Conservation (phyloP, 768 basidiomycete genomes). For the Tricholoma flavovirens region DNA sequence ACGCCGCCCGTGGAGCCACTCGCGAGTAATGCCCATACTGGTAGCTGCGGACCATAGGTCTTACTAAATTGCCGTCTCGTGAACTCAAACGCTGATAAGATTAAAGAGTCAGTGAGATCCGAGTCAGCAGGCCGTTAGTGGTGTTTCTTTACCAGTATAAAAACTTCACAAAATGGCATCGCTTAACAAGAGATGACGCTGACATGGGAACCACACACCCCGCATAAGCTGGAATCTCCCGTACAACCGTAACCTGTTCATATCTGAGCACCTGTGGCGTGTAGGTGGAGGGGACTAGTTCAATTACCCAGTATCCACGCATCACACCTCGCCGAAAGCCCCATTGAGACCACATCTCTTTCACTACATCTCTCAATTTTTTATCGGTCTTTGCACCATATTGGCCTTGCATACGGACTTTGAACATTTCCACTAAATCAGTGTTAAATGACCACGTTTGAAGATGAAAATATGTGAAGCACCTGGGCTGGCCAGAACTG, state of each 20-base stretch:
- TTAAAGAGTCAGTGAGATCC: not conserved
- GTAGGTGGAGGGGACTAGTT: not conserved
- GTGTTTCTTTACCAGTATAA: slow-evolving; percentile 46
- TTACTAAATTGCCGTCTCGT: slow-evolving; percentile 72
- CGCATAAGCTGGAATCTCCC: slow-evolving; percentile 96
- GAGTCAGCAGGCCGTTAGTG: too few relatives aligned
- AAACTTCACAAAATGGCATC: slow-evolving; percentile 39
- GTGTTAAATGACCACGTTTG: not conserved
- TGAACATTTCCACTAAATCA: slow-evolving; percentile 88
- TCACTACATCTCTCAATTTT: slow-evolving; percentile 60
- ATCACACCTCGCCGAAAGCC: slow-evolving; percentile 87
- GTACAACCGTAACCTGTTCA: slow-evolving; percentile 73
- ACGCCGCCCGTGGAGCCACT: slow-evolving; percentile 84
- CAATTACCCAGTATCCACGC: slow-evolving; percentile 90
- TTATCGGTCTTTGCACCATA: slow-evolving; percentile 82
- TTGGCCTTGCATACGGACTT: slow-evolving; percentile 96
- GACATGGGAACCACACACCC: slow-evolving; percentile 43
- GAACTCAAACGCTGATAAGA: slow-evolving; percentile 71
- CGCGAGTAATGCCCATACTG: slow-evolving; percentile 80
- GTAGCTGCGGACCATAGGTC: slow-evolving; percentile 59
- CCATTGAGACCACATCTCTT: slow-evolving; percentile 83
- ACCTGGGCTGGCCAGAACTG: slow-evolving; percentile 89
- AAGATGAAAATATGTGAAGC: slow-evolving; percentile 7
- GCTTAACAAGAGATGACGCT: not conserved
- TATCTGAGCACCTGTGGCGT: not conserved